These are phyloP conservation scores for Sphaerobolus stellatus DNA, from an alignment of 1,284 basidiomycete genomes.

Conservation along the genomic window DNA sequence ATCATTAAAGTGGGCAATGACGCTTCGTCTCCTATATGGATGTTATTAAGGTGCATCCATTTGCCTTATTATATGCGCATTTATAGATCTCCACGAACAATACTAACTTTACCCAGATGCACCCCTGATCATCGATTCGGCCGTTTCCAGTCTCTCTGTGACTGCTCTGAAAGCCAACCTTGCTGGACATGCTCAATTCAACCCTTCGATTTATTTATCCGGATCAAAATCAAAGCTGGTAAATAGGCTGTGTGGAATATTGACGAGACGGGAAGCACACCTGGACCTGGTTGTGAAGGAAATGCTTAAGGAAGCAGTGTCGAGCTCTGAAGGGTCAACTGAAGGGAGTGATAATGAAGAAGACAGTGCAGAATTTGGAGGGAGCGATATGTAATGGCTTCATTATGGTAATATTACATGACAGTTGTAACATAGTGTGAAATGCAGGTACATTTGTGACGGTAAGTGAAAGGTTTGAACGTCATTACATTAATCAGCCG, in stretches of 20 bases:
- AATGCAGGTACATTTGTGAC: too few relatives aligned
- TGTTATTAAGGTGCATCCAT: constrained; percentile 46
- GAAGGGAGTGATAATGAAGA: background rate
- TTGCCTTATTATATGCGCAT: background rate
- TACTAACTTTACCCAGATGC: constrained; percentile 48
- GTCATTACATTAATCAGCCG: too few relatives aligned
- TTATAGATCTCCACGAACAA: constrained; percentile 41
- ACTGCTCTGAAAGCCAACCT: constrained; percentile 56
- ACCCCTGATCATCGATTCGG: constrained; percentile 47
- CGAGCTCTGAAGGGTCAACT: constrained; percentile 1
- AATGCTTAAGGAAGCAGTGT: constrained; percentile 44
- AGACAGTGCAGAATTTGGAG: too few relatives aligned
- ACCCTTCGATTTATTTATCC: constrained; percentile 25
- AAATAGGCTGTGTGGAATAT: constrained; percentile 30
- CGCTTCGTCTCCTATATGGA: constrained; percentile 50
- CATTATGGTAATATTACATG: too few relatives aligned
- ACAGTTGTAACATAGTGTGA: too few relatives aligned
- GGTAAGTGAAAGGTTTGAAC: too few relatives aligned
- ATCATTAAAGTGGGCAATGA: constrained; percentile 34
- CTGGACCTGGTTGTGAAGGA: constrained; percentile 51
- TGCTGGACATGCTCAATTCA: constrained; percentile 43
- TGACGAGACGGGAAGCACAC: constrained; percentile 44
- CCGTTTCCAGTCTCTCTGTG: constrained; percentile 42
- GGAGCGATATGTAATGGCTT: too few relatives aligned
- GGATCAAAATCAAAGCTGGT: constrained; percentile 32